Percentiles rank a stretch among this genome's conserved stretches.
phyloP scores from a whole-genome alignment of 2,329 filamentous ascomycete species.

The Aurifilum marmelostoma region DNA sequence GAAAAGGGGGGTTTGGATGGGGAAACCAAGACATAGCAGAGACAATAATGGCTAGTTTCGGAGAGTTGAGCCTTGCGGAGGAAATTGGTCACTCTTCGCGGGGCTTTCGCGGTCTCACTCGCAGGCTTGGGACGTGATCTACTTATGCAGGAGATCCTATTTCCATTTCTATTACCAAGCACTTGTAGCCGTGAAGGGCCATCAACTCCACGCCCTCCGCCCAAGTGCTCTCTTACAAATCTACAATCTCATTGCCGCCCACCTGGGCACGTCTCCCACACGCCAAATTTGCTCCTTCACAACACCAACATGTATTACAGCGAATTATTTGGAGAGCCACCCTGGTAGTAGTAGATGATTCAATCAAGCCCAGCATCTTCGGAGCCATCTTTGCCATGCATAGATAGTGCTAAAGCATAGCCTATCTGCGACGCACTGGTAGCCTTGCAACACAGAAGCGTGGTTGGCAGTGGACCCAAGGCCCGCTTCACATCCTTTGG shows the following conservation, averaged over 20 bases:
- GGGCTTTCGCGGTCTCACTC: neutral
- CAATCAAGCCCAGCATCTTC: neutral
- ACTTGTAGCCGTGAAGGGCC: neutral
- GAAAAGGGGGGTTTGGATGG: neutral
- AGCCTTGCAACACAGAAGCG: neutral
- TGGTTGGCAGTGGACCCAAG: neutral
- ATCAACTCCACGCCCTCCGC: no score
- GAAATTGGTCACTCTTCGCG: neutral
- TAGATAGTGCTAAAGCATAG: neutral
- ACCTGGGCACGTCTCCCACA: neutral
- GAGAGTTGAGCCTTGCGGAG: neutral
- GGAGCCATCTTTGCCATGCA: neutral
- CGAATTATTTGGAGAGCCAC: no score
- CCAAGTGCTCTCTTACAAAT: neutral
- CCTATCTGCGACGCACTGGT: neutral
- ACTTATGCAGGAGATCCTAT: no score
- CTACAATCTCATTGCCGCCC: neutral
- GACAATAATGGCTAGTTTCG: no score
- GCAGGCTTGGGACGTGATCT: no score
- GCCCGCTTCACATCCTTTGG: neutral
- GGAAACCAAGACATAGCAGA: neutral
- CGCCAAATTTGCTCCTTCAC: neutral
- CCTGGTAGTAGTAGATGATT: no score
- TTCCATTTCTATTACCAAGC: no score
- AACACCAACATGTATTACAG: neutral